Evolutionary conservation across 2,329 filamentous ascomycete species (phyloP).

Genomic region (Microdochium trichocladiopsis): DNA sequence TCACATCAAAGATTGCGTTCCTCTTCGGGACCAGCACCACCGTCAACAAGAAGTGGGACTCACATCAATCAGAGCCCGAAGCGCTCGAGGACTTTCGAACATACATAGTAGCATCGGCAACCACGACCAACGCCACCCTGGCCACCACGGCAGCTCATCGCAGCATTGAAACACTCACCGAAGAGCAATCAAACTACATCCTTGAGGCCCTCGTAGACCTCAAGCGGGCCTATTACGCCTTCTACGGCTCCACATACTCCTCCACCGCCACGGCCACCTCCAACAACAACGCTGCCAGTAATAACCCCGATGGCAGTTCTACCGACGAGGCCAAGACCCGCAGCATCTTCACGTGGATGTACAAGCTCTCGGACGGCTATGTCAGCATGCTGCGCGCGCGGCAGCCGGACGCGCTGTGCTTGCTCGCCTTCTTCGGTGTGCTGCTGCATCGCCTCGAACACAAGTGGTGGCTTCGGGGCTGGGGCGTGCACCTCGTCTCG

Average conservation of each 20-base stretch:
- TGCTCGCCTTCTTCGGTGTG: conserved; percentile 19
- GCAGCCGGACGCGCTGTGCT: conserved; percentile 13
- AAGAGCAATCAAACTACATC: too few species aligned
- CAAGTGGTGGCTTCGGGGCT: conserved; percentile 20
- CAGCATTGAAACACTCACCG: too few species aligned
- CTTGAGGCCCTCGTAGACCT: conserved; percentile 7
- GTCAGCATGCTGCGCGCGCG: conserved; percentile 10
- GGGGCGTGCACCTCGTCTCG: conserved; percentile 16
- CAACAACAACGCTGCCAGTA: too few species aligned
- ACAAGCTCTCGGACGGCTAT: conserved; percentile 11
- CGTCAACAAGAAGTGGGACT: conserved; percentile 9
- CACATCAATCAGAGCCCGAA: conserved; percentile 9
- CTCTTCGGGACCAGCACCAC: conserved; percentile 18
- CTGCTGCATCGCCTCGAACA: conserved; percentile 17
- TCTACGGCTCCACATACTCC: background rate
- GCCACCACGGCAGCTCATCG: conserved; percentile 1
- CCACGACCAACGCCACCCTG: conserved; percentile 6
- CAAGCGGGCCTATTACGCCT: conserved; percentile 11
- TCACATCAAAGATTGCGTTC: conserved; percentile 7
- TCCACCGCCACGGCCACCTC: too few species aligned
- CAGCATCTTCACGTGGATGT: conserved; percentile 13
- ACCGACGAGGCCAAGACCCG: conserved; percentile 12
- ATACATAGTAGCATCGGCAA: conserved; percentile 6
- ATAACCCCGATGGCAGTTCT: too few species aligned
- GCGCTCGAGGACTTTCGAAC: conserved; percentile 12